These are phyloP conservation scores for Chalciporus pseudorubinellus DNA, from an alignment of 768 basidiomycete species.

Conservation along the genomic window DNA sequence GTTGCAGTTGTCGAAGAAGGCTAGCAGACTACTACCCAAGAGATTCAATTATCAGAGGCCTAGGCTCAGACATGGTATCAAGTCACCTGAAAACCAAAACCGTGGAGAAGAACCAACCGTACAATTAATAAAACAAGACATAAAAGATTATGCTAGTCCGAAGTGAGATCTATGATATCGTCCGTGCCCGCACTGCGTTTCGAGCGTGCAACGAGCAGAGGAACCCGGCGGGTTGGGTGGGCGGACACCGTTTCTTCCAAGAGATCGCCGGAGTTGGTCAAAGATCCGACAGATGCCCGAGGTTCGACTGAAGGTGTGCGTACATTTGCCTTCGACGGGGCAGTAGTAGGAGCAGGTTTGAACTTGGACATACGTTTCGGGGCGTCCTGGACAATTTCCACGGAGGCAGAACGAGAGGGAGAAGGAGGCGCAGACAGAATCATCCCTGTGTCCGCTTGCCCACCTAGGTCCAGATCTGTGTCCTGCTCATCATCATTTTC, in stretches of 20 bases:
- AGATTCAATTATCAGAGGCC: too few relatives aligned
- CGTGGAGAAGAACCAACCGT: not conserved
- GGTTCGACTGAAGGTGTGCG: not conserved
- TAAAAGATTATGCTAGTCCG: slow-evolving; percentile 13
- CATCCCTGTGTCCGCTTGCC: slow-evolving; percentile 22
- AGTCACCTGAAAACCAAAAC: not conserved
- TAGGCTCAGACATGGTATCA: too few relatives aligned
- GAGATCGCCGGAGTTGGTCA: too few relatives aligned
- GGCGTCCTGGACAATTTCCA: not conserved
- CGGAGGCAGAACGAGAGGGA: not conserved
- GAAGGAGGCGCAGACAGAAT: slow-evolving; percentile 26
- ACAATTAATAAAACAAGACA: not conserved
- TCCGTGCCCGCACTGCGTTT: slow-evolving; percentile 9
- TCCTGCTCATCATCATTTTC: not conserved
- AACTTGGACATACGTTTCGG: slow-evolving; percentile 17
- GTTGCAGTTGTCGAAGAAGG: too few relatives aligned
- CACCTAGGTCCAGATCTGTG: slow-evolving; percentile 5
- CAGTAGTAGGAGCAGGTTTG: slow-evolving; percentile 9
- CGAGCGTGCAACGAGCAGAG: slow-evolving; percentile 24
- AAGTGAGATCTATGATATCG: slow-evolving; percentile 45
- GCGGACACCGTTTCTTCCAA: not conserved
- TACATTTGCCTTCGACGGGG: not conserved
- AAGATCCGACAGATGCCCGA: not conserved
- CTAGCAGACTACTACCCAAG: too few relatives aligned
- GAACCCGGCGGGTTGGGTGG: not conserved